A percentile compares a stretch with the other conserved stretches of the same genome.
phyloP scores from a whole-genome alignment of 2,329 filamentous ascomycete species.

The Diplodia mutila region DNA sequence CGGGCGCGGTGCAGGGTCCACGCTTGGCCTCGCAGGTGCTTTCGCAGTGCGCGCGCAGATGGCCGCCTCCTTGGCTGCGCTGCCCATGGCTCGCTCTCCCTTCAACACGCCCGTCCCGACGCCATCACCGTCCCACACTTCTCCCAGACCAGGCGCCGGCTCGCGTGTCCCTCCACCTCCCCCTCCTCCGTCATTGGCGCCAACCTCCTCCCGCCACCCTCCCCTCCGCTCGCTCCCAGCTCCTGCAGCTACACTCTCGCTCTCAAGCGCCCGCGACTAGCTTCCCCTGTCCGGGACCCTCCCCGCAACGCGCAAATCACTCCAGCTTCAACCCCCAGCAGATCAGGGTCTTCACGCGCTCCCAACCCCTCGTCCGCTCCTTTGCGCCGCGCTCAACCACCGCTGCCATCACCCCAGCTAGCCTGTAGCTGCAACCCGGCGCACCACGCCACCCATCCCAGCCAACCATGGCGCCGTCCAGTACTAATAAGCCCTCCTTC shows the following conservation, averaged over 20 bases:
- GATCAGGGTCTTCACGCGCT: constrained; percentile 18
- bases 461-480: constrained; percentile 18
- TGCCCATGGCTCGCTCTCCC: constrained; percentile 19
- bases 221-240: constrained; percentile 14
- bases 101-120: constrained; percentile 13
- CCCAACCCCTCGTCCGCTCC: constrained; percentile 13
- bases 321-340: constrained; percentile 18
- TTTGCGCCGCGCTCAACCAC: constrained; percentile 4
- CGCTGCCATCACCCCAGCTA: constrained; percentile 9
- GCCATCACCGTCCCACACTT: constrained; percentile 6
- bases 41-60: background rate
- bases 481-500: constrained; percentile 23
- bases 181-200: constrained; percentile 16
- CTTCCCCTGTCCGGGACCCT: constrained; percentile 26
- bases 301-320: constrained; percentile 26
- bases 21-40: background rate
- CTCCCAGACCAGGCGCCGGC: constrained; percentile 20
- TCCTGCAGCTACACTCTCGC: constrained; percentile 16
- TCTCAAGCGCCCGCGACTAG: constrained; percentile 12
- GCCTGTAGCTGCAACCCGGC: constrained; percentile 7
- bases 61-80: constrained; percentile 15
- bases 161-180: constrained; percentile 16
- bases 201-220: background rate
- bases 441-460: constrained; percentile 1
- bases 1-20: constrained; percentile 14